Percentiles rank a stretch among this genome's conserved stretches.
These are phyloP conservation scores for Coemansia sp. DNA, from an alignment of 192 early-diverging fungal species.

Conservation along the genomic window DNA sequence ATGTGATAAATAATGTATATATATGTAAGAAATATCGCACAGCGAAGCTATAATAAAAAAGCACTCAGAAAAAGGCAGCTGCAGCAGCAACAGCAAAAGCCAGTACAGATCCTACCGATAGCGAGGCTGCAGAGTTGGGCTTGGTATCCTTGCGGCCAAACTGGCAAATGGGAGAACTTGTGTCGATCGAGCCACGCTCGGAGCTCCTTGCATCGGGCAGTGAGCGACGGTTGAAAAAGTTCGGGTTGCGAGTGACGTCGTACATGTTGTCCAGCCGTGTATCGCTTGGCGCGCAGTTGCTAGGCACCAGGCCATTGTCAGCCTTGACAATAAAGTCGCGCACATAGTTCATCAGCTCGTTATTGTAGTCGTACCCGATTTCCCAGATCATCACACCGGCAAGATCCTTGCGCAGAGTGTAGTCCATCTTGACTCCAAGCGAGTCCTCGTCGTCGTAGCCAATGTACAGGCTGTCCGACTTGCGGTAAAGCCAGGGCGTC, in stretches of 20 bases:
- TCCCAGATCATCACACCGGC: slow-evolving; percentile 78
- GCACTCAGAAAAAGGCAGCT: not conserved
- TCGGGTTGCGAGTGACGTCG: slow-evolving; percentile 34
- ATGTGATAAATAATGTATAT: not conserved
- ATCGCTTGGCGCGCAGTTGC: slow-evolving; percentile 45
- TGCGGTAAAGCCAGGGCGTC: slow-evolving; percentile 77
- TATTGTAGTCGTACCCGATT: slow-evolving; percentile 65
- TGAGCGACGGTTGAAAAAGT: slow-evolving; percentile 43
- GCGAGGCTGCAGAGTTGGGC: slow-evolving; percentile 8
- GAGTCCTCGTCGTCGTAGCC: slow-evolving; percentile 74
- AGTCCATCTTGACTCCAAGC: slow-evolving; percentile 64
- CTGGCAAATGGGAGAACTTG: slow-evolving; percentile 32
- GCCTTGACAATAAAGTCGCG: slow-evolving; percentile 39
- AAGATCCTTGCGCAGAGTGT: slow-evolving; percentile 58
- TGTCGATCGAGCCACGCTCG: slow-evolving; percentile 3
- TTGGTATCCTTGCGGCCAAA: slow-evolving; percentile 18
- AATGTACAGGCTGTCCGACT: slow-evolving; percentile 59
- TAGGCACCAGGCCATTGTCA: slow-evolving; percentile 30
- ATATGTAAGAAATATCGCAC: not conserved
- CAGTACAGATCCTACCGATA: slow-evolving; percentile 5
- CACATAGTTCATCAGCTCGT: slow-evolving; percentile 59
- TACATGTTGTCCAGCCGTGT: slow-evolving; percentile 35
- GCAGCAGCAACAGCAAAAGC: not conserved
- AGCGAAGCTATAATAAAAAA: slow-evolving; percentile 1
- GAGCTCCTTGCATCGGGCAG: not conserved